phyloP scores from a whole-genome alignment of 495 filamentous ascomycete genomes.

The Coniosporium apollinis region DNA sequence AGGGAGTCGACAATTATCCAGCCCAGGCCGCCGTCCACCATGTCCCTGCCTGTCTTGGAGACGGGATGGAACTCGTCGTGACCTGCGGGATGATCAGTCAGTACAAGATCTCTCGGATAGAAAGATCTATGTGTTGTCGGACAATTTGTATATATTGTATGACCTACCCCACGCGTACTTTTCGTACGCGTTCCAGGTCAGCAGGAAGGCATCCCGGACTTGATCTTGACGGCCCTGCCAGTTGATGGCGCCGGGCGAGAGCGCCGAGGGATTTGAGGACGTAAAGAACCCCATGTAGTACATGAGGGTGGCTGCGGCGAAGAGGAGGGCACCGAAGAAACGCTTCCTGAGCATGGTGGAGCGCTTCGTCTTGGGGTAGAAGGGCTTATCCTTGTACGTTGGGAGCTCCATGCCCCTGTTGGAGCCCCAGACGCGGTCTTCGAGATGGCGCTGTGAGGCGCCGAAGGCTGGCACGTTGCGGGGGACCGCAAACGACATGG shows the following conservation, averaged over 20 bases:
- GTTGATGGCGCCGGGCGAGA: too few relatives aligned
- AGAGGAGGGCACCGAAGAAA: too few relatives aligned
- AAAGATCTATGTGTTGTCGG: constrained; percentile 1
- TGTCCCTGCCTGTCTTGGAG: constrained; percentile 61
- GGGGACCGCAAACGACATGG: constrained; percentile 52
- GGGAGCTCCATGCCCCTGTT: constrained; percentile 50
- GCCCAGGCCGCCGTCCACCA: constrained; percentile 69
- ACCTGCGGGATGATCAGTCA: too few relatives aligned
- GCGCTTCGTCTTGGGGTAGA: too few relatives aligned
- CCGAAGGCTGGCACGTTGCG: constrained; percentile 53
- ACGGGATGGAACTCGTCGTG: constrained; percentile 74
- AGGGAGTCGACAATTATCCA: constrained; percentile 98
- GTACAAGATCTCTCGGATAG: too few relatives aligned
- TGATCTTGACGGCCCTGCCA: constrained; percentile 65
- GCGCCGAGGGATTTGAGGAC: too few relatives aligned
- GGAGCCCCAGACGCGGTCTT: constrained; percentile 44
- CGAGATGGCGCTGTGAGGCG: constrained; percentile 46
- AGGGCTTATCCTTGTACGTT: constrained; percentile 99
- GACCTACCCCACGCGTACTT: constrained; percentile 82
- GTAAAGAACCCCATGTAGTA: too few relatives aligned
- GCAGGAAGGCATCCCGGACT: constrained; percentile 76
- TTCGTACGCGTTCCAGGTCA: constrained; percentile 88
- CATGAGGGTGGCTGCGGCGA: too few relatives aligned
- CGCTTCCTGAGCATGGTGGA: too few relatives aligned
- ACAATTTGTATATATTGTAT: constrained; percentile 1